Evolutionary conservation across 2,329 filamentous ascomycete species (phyloP), one percentile per base, ranked within the genome.

Genomic region (Metarhizium brunneum): DNA sequence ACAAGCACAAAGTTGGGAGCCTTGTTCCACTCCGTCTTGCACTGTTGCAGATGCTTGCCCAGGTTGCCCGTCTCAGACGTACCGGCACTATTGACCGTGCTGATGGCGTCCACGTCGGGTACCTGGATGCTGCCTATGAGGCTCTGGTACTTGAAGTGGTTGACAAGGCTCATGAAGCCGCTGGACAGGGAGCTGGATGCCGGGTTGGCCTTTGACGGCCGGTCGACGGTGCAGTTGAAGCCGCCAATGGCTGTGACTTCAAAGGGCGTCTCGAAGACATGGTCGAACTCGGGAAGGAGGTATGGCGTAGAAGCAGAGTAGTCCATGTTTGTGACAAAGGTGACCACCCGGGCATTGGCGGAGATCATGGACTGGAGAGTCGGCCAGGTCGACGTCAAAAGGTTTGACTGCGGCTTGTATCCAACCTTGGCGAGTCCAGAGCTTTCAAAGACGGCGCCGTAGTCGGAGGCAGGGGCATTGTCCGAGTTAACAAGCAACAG

Each of bases 1-100:
- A 92, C 87, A 10, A 94, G 76, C 20, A 90, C 78, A 63, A 90
- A 92, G 3, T 78, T 84, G n/a, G 89, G 87, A 52, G 77, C 74
- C 32, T 73, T 69, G n/a, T 79, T 78, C 75, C 86, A 92, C 58
- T 82, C 70, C 2, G 62, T 65, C 53, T 73, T 70, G 67, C 83
- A 92, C 56, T 67, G 68, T 47, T 72, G 66, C 38, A 81, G 80
- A 30, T 84, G 79, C 50, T 68, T 67, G 47, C 82, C 82, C 47
- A 84, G 64, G 53, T 75, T 73, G 7, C 87, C 87, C 0, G 67
- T 68, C 2, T 68, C 65, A 2, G 71, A 73, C 3, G 80, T 83
- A 11, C 71, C 75, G 8, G 84, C 74, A 40, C 79, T 83, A 68
- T 92, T 92, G 45, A 87, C 90, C 10, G 75, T 80, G 8, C 72